phyloP scores from a whole-genome alignment of 2,329 filamentous ascomycete species.

The Knufia fluminis region DNA sequence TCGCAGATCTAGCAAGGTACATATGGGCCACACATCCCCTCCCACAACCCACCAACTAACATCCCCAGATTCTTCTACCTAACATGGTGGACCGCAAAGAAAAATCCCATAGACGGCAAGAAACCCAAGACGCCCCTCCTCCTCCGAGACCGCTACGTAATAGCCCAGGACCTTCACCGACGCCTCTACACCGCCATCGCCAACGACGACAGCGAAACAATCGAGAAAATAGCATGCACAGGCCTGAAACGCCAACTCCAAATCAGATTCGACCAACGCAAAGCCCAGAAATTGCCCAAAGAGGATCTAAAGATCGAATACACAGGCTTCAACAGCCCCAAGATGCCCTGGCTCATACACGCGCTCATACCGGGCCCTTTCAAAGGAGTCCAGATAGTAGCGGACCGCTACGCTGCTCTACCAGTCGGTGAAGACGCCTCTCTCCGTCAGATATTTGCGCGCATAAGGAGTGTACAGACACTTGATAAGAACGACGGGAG shows the following conservation, averaged over 20 bases:
- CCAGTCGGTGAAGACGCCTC: slow-evolving; percentile 32
- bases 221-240: slow-evolving; percentile 32
- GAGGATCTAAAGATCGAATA: slow-evolving; percentile 14
- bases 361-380: slow-evolving; percentile 25
- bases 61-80: slow-evolving; percentile 17
- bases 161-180: slow-evolving; percentile 30
- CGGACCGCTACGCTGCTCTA: slow-evolving; percentile 35
- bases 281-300: not conserved
- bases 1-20: slow-evolving; percentile 30
- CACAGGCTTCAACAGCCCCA: slow-evolving; percentile 13
- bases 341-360: slow-evolving; percentile 30
- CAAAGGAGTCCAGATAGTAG: slow-evolving; percentile 30
- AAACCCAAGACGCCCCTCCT: slow-evolving; percentile 11
- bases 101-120: slow-evolving; percentile 14
- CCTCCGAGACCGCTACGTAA: slow-evolving; percentile 8
- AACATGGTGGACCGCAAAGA: slow-evolving; percentile 9
- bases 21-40: slow-evolving; percentile 14
- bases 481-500: slow-evolving; percentile 22
- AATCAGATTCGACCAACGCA: slow-evolving; percentile 29
- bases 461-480: slow-evolving; percentile 32
- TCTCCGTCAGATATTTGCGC: slow-evolving; percentile 32
- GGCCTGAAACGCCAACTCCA: slow-evolving; percentile 30
- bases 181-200: slow-evolving; percentile 42
- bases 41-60: not conserved
- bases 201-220: slow-evolving; percentile 27